These are phyloP conservation scores for Gracilaria vermiculophylla DNA, from an alignment of 23 red algal species.

Conservation along the genomic window DNA sequence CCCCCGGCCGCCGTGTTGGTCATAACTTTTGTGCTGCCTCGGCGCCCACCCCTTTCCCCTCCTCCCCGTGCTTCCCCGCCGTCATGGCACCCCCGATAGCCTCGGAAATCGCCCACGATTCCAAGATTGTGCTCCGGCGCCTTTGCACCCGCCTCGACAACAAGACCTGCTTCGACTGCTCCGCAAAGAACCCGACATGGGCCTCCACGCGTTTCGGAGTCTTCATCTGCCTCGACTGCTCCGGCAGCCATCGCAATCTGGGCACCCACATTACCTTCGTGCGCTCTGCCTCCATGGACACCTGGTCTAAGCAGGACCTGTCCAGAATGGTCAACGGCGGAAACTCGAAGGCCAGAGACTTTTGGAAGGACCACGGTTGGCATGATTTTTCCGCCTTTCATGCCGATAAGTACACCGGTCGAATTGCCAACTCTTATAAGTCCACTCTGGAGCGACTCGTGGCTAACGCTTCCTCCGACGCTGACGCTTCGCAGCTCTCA, in stretches of 20 bases:
- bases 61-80: background rate
- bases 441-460: constrained; percentile 15
- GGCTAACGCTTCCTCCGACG: background rate
- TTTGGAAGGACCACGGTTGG: constrained; percentile 60
- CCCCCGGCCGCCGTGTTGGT: background rate
- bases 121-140: constrained; percentile 48
- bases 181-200: constrained; percentile 94
- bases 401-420: constrained; percentile 56
- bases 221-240: constrained; percentile 97
- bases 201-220: constrained; percentile 91
- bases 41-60: no score
- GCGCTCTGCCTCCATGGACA: constrained; percentile 93
- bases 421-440: constrained; percentile 47
- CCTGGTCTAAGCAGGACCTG: constrained; percentile 82
- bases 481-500: background rate
- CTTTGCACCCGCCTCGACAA: constrained; percentile 75
- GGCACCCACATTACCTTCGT: constrained; percentile 99
- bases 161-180: constrained; percentile 93
- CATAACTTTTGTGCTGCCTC: background rate
- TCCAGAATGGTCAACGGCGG: constrained; percentile 75
- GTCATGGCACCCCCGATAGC: constrained; percentile 28
- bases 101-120: constrained; percentile 60
- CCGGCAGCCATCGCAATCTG: constrained; percentile 84
- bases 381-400: constrained; percentile 41
- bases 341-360: constrained; percentile 13